Evolutionary conservation across 1,139 yeast genomes (phyloP), one percentile per base, ranked within the genome.

Genomic region (Scheffersomyces titani): DNA sequence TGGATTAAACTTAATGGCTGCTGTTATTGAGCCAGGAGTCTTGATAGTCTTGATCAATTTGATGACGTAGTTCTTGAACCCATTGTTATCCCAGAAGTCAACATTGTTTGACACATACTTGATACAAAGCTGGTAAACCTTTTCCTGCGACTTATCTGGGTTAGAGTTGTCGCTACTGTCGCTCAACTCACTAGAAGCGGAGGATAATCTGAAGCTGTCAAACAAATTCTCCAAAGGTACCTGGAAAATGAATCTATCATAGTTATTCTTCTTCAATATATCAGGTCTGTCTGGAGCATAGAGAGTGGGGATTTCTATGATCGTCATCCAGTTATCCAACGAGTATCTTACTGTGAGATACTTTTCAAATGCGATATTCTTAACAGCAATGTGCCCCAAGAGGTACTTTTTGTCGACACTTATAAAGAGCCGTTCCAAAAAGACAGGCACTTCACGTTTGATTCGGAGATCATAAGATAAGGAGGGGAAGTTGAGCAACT

Each of bases 21-120:
- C 13, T 40, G 50, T 52, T 47, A 19, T 50, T 21, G 52, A 44
- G 9, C 51, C 36, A 6, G 48, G 19, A 1, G 45, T 21, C 30
- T 54, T 54, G 50, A 63, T 54, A 5, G 63, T 57, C 58, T 75
- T 75, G 19, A 66, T 73, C 56, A 89, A 75, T 54, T 74, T 73
- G 30, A 90, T 77, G 52, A 77, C 78, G 71, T 89, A 91, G 71
- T 91, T 91, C 54, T 73, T 70, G 52, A 67, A 69, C 47, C 72
- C 61, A 70, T 92, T 91, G 73, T 90, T 91, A 71, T 91, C 97
- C 97, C 97, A 92, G 67, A 68, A 84, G 63, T 88, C 93, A 40
- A 71, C 68, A 24, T 78, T 78, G 40, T 75, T 74, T 30, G 84
- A 70, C 51, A 67, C 69, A 68, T 86, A 91, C 56, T 85, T 81